Conservation (phyloP, 768 basidiomycete species). For the Agrocybe praecox region DNA sequence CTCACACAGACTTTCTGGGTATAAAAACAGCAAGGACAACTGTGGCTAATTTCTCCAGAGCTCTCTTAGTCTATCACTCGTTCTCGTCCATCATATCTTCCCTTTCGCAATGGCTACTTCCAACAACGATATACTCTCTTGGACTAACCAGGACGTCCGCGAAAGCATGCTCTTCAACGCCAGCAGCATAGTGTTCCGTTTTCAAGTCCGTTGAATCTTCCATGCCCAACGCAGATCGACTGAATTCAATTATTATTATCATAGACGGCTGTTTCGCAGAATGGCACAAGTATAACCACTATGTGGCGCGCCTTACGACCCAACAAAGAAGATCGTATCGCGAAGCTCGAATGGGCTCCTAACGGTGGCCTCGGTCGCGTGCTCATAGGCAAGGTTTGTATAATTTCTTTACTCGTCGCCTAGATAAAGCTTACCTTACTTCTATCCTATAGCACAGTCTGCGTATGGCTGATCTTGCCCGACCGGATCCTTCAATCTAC, state of each 20-base stretch:
- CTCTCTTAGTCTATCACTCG: slow-evolving; percentile 19
- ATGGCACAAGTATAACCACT: slow-evolving; percentile 73
- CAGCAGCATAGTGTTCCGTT: slow-evolving; percentile 81
- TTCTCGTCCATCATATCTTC: slow-evolving; percentile 23
- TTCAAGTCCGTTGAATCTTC: slow-evolving; percentile 53
- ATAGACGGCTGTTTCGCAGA: slow-evolving; percentile 67
- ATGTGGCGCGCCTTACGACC: slow-evolving; percentile 81
- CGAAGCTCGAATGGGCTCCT: slow-evolving; percentile 85
- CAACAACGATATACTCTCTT: slow-evolving; percentile 75
- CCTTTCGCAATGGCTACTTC: slow-evolving; percentile 31
- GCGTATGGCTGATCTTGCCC: slow-evolving; percentile 84
- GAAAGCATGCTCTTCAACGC: slow-evolving; percentile 83
- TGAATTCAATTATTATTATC: slow-evolving; percentile 23
- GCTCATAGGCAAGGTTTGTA: slow-evolving; percentile 77
- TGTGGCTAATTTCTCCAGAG: slow-evolving; percentile 30
- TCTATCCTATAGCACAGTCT: slow-evolving; percentile 59
- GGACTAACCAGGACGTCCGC: slow-evolving; percentile 87
- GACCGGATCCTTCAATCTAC: slow-evolving; percentile 61
- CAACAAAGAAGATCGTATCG: slow-evolving; percentile 86
- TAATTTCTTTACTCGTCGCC: slow-evolving; percentile 8
- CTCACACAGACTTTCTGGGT: slow-evolving; percentile 45
- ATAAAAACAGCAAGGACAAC: slow-evolving; percentile 55
- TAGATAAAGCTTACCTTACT: slow-evolving; percentile 17
- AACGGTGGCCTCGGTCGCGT: slow-evolving; percentile 85
- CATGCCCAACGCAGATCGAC: slow-evolving; percentile 9